A percentile compares a stretch with the other conserved stretches of the same genome.
phyloP scores from a whole-genome alignment of 495 filamentous ascomycete species.

The Recurvomyces mirabilis region DNA sequence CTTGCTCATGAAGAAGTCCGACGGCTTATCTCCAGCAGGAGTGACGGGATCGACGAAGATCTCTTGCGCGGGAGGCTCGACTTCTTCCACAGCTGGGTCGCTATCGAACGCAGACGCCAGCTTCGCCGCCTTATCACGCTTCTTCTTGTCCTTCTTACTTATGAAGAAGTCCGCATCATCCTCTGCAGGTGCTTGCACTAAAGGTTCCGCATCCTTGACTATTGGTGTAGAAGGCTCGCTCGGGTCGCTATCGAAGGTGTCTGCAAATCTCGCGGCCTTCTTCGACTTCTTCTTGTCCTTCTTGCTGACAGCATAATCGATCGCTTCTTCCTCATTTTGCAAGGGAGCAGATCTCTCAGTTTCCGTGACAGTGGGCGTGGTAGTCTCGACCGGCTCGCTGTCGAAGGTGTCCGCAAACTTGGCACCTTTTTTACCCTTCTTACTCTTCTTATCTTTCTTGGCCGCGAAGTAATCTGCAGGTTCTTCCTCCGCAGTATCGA shows the following conservation, averaged over 20 bases:
- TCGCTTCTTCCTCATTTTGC: slow-evolving; percentile 2
- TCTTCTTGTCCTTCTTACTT: slow-evolving; percentile 20
- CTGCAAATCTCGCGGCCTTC: slow-evolving; percentile 3
- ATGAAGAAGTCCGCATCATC: background rate
- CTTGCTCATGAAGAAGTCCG: slow-evolving; percentile 13
- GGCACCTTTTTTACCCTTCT: slow-evolving; percentile 16
- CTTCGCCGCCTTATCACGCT: slow-evolving; percentile 16
- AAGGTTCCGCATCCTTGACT: too few relatives aligned
- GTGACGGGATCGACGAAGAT: slow-evolving; percentile 1
- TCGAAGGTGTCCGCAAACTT: background rate
- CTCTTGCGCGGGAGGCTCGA: background rate
- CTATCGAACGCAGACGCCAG: background rate
- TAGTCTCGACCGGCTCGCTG: background rate
- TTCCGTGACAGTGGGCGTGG: background rate
- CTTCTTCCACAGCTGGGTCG: too few relatives aligned
- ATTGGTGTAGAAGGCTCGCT: background rate
- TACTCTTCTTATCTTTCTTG: slow-evolving; percentile 19
- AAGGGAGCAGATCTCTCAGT: background rate
- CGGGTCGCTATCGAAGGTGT: background rate
- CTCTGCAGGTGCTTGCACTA: background rate
- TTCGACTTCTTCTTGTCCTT: slow-evolving; percentile 19
- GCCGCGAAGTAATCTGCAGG: background rate
- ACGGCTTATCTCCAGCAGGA: slow-evolving; percentile 3
- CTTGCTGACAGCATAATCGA: slow-evolving; percentile 6
- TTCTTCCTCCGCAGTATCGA: too few relatives aligned